A percentile compares a stretch with the other conserved stretches of the same genome.
phyloP scores from a whole-genome alignment of 2,329 filamentous ascomycete genomes.

The Xylariaceae sp. region DNA sequence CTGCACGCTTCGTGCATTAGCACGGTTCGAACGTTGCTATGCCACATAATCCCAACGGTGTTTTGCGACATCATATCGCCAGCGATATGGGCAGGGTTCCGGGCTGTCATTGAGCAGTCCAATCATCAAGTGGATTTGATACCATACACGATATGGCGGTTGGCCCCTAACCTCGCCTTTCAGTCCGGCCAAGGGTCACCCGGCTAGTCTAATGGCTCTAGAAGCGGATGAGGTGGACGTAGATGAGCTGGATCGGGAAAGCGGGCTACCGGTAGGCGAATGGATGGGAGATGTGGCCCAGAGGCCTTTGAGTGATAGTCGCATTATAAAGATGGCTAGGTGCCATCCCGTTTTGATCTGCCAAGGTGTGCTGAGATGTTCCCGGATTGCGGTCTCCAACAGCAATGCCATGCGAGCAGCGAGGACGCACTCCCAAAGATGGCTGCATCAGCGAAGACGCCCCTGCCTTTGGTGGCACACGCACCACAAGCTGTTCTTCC shows the following conservation, averaged over 20 bases:
- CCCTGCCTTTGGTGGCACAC: background rate
- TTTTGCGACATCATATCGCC: slow-evolving; percentile 20
- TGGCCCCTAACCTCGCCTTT: slow-evolving; percentile 15
- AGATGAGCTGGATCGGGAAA: background rate
- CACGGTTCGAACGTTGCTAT: slow-evolving; percentile 9
- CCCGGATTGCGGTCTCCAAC: background rate
- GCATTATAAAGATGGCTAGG: slow-evolving; percentile 10
- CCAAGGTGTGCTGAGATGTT: background rate
- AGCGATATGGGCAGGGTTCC: slow-evolving; percentile 21
- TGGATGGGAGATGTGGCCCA: background rate
- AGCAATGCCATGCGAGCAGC: slow-evolving; percentile 4
- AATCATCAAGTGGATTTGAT: slow-evolving; percentile 21
- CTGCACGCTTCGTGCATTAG: slow-evolving; percentile 24
- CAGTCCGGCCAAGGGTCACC: slow-evolving; percentile 22
- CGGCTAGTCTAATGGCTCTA: slow-evolving; percentile 12
- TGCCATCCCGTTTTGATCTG: background rate
- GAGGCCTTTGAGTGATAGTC: background rate
- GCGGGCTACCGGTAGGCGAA: slow-evolving; percentile 5
- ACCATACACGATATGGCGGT: slow-evolving; percentile 19
- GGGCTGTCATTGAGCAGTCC: slow-evolving; percentile 20
- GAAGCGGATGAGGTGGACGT: slow-evolving; percentile 20
- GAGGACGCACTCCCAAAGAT: slow-evolving; percentile 8
- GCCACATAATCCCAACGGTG: slow-evolving; percentile 19
- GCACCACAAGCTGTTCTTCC: slow-evolving; percentile 10
- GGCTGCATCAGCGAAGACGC: slow-evolving; percentile 1